Evolutionary conservation across 495 filamentous ascomycete genomes (phyloP), one percentile per base, ranked within the genome.

Genomic region (Cudoniella acicularis): DNA sequence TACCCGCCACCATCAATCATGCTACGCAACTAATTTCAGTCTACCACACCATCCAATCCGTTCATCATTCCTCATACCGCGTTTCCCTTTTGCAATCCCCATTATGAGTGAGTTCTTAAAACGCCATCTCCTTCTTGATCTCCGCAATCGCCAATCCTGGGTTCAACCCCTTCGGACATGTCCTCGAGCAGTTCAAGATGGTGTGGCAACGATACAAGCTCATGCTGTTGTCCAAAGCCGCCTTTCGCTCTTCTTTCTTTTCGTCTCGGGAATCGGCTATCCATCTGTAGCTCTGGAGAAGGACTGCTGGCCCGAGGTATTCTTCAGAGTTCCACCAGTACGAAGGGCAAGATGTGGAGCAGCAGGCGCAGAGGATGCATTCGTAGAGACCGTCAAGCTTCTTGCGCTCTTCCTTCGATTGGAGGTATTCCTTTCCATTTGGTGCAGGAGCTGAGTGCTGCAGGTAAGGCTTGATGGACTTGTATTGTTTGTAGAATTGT

Each of bases 281-380:
- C 94, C 94, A 98, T 59, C 94, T 85, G 84, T 96, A 98, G 16
- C 91, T 94, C 74, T 98, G 94, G 54, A 98, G 79, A 46, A 98
- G 87, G 59, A 98, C 89, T 57, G 94, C 94, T 30, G 94, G 94
- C 58, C 94, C 94, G 24, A 98, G 89, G 81, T 98, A 98, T 72
- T 98, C 92, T 75, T 96, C 91, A 67, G 84, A 84, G 80, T 98
- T 98, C 94, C 94, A 98, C 94, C 94, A 98, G 83, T 98, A 98
- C 8, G 89, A 94, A 1, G 94, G 94, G 79, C 94, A 98, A 27
- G 92, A 96, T 21, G 94, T 98, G 61, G 88, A 92, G 86, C 94
- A 98, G 86, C 94, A 98, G 64, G 93, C 93, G 84, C 94, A 98
- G 52, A 98, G 89, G 73, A 98, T 98, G 80, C 94, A 98, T 77